These are phyloP conservation scores for Graphilbum fragrans DNA, from an alignment of 2,329 filamentous ascomycete species.

Conservation along the genomic window DNA sequence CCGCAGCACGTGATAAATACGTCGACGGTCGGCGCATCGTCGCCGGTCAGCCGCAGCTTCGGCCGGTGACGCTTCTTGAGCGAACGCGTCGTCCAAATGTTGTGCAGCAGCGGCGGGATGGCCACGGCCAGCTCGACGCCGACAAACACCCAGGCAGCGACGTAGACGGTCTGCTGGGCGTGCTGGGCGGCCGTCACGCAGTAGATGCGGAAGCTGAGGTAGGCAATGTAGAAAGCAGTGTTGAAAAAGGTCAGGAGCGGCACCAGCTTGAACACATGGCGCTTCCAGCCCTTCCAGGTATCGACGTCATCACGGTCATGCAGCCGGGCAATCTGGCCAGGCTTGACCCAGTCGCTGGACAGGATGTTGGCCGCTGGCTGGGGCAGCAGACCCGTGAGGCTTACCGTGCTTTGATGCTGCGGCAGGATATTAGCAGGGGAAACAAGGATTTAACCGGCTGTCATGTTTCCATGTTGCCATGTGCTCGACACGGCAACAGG, in stretches of 20 bases:
- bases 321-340: slow-evolving; percentile 23
- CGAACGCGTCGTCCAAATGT: slow-evolving; percentile 44
- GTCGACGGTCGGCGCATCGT: slow-evolving; percentile 40
- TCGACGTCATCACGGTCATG: slow-evolving; percentile 31
- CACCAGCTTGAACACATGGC: slow-evolving; percentile 23
- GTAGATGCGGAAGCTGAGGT: slow-evolving; percentile 36
- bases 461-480: too few species aligned
- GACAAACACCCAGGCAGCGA: slow-evolving; percentile 45
- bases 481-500: too few species aligned
- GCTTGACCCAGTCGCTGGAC: slow-evolving; percentile 20
- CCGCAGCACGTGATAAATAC: slow-evolving; percentile 45
- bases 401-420: slow-evolving; percentile 30
- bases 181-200: slow-evolving; percentile 41
- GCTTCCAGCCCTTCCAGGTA: slow-evolving; percentile 32
- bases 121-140: slow-evolving; percentile 39
- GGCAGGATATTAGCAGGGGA: too few species aligned
- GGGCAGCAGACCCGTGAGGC: slow-evolving; percentile 26
- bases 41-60: slow-evolving; percentile 36
- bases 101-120: slow-evolving; percentile 43
- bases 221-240: slow-evolving; percentile 28
- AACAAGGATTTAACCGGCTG: too few species aligned
- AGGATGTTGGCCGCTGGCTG: slow-evolving; percentile 15
- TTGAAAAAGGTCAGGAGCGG: slow-evolving; percentile 27
- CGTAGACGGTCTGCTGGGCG: slow-evolving; percentile 24
- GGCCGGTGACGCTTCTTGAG: slow-evolving; percentile 39